Percentiles rank a stretch among this genome's conserved stretches.
phyloP scores from a whole-genome alignment of 495 filamentous ascomycete genomes.

The Xylaria telfairii region DNA sequence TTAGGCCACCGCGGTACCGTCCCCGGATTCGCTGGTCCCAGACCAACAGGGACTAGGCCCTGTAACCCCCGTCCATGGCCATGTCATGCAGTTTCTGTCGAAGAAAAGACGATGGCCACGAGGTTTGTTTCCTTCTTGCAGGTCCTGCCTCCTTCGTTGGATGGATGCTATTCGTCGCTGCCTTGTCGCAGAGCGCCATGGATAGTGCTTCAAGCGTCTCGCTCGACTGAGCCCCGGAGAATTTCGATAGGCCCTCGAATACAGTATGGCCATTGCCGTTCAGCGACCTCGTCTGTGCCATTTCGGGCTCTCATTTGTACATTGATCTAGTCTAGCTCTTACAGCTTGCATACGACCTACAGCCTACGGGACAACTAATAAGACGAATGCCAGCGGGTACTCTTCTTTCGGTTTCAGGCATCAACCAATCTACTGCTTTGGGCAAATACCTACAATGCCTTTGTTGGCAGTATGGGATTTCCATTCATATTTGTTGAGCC shows the following conservation, averaged over 20 bases:
- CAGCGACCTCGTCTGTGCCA: neutral
- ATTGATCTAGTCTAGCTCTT: slow-evolving; percentile 1
- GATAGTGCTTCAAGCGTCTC: slow-evolving; percentile 14
- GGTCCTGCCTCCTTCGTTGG: slow-evolving; percentile 26
- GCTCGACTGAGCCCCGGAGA: slow-evolving; percentile 7
- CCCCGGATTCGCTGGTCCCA: slow-evolving; percentile 36
- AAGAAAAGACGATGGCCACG: slow-evolving; percentile 36
- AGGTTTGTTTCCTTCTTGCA: slow-evolving; percentile 46
- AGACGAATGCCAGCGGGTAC: slow-evolving; percentile 4
- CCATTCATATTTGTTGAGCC: slow-evolving; percentile 1
- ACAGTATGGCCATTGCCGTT: slow-evolving; percentile 1
- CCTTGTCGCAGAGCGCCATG: neutral
- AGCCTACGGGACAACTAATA: neutral
- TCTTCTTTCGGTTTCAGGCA: slow-evolving; percentile 17
- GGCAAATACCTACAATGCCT: neutral
- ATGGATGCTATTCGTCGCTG: slow-evolving; percentile 4
- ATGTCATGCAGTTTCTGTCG: slow-evolving; percentile 42
- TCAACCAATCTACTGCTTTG: slow-evolving; percentile 5
- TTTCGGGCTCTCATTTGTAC: slow-evolving; percentile 7
- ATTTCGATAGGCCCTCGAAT: slow-evolving; percentile 10
- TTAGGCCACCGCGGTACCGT: slow-evolving; percentile 27
- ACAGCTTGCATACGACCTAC: slow-evolving; percentile 14
- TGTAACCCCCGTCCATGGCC: slow-evolving; percentile 23
- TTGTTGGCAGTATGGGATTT: slow-evolving; percentile 10
- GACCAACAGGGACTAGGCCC: slow-evolving; percentile 38